Percentiles rank a stretch among this genome's conserved stretches.
These are phyloP conservation scores for Capsicum chinense DNA, from an alignment of 257 asterid species.

Conservation along the genomic window DNA sequence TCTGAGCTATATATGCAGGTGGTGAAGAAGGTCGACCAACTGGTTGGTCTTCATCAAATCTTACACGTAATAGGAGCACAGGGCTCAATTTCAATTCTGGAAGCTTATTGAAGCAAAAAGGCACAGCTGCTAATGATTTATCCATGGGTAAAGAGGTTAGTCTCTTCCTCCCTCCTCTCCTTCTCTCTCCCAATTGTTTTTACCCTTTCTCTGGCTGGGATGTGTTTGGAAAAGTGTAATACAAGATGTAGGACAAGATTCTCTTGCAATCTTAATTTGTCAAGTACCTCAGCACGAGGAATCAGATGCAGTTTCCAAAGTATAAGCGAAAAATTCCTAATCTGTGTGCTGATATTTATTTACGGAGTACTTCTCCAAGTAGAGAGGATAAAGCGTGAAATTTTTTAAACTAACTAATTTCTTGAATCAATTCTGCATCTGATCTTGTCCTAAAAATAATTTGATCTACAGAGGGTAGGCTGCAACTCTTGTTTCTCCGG, in stretches of 20 bases:
- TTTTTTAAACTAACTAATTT: background rate
- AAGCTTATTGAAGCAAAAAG: slow-evolving; percentile 63
- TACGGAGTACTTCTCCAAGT: background rate
- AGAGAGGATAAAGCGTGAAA: background rate
- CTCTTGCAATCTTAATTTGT: slow-evolving; percentile 6
- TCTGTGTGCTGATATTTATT: background rate
- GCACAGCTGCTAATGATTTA: slow-evolving; percentile 50
- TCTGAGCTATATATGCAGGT: slow-evolving; percentile 48
- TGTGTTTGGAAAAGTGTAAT: background rate
- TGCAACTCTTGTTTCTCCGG: background rate
- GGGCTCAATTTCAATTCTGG: slow-evolving; percentile 54
- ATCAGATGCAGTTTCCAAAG: slow-evolving; percentile 9
- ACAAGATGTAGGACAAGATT: background rate
- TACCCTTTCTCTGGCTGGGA: background rate
- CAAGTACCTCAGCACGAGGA: background rate
- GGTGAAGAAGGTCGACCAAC: slow-evolving; percentile 62
- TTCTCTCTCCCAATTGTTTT: background rate
- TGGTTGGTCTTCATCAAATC: slow-evolving; percentile 53
- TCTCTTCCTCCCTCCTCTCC: background rate
- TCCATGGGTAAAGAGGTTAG: slow-evolving; percentile 62
- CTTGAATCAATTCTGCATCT: background rate
- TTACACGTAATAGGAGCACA: slow-evolving; percentile 48
- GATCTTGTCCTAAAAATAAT: background rate
- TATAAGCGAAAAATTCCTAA: background rate
- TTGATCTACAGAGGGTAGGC: background rate